Percentiles rank a stretch among this genome's conserved stretches.
Evolutionary conservation across 257 asterid species (phyloP).

Genomic region (Striga asiatica): DNA sequence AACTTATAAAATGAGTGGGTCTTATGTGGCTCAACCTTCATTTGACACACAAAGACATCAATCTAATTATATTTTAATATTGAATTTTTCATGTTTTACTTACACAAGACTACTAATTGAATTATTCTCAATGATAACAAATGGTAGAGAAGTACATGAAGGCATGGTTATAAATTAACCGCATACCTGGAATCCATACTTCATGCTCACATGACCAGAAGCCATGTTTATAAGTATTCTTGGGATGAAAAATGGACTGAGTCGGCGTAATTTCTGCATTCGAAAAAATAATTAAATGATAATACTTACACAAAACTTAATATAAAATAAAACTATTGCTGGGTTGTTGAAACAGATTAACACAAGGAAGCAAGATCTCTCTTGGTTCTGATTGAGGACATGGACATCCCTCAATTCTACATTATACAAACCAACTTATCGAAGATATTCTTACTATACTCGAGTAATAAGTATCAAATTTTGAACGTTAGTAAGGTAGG

Average conservation of each 20-base stretch:
- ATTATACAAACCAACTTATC: not conserved
- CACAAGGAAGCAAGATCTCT: not conserved
- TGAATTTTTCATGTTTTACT: too few species aligned
- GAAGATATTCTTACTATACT: not conserved
- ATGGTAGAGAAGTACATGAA: not conserved
- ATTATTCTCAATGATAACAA: not conserved
- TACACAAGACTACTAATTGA: too few species aligned
- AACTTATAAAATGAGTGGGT: not conserved
- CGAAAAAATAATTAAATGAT: constrained; percentile 4
- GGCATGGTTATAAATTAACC: not conserved
- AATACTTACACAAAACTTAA: not conserved
- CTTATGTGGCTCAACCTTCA: not conserved
- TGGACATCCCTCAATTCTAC: constrained; percentile 5
- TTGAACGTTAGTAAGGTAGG: not conserved
- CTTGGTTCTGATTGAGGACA: constrained; percentile 7
- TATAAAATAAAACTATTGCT: not conserved
- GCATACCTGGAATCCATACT: constrained; percentile 84
- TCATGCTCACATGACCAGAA: constrained; percentile 96
- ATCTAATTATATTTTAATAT: too few species aligned
- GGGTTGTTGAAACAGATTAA: not conserved
- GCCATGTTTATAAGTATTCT: constrained; percentile 97
- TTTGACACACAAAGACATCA: too few species aligned
- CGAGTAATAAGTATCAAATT: not conserved
- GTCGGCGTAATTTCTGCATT: constrained; percentile 68
- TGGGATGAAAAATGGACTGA: constrained; percentile 94